Conservation (phyloP, 1,284 basidiomycete species). For the Rhodotorula sp. region DNA sequence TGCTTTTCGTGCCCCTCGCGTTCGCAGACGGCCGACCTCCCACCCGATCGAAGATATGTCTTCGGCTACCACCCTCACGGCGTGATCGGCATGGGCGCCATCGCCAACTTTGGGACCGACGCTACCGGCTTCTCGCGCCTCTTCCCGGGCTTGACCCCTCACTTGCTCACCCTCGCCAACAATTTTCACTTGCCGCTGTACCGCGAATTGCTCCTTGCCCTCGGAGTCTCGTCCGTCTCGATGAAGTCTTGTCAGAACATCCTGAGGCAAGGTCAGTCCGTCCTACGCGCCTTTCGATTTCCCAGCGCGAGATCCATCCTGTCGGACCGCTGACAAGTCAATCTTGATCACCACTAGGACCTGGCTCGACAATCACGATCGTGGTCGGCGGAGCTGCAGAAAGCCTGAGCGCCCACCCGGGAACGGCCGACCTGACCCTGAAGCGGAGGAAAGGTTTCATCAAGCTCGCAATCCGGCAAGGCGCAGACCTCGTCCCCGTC, state of each 20-base stretch:
- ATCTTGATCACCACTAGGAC: conserved; percentile 39
- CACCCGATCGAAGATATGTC: conserved; percentile 84
- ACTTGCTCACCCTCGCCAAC: conserved; percentile 73
- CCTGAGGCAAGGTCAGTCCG: conserved; percentile 60
- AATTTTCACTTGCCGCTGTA: conserved; percentile 95
- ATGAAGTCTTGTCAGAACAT: conserved; percentile 87
- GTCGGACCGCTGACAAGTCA: neutral
- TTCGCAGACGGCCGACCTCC: conserved; percentile 65
- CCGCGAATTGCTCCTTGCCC: conserved; percentile 67
- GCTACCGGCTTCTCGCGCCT: conserved; percentile 86
- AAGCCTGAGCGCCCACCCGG: conserved; percentile 86
- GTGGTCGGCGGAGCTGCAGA: conserved; percentile 97
- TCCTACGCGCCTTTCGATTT: conserved; percentile 51
- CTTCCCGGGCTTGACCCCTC: conserved; percentile 88
- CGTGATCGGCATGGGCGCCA: conserved; percentile 76
- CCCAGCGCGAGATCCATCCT: neutral
- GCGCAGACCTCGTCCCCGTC: conserved; percentile 90
- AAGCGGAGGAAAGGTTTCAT: conserved; percentile 71
- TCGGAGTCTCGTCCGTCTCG: conserved; percentile 90
- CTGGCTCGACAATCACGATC: conserved; percentile 74
- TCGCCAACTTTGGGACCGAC: conserved; percentile 91
- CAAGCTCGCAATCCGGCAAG: conserved; percentile 90
- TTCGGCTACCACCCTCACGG: conserved; percentile 96
- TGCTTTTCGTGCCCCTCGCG: neutral
- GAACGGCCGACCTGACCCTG: conserved; percentile 89